Evolutionary conservation across 768 basidiomycete species (phyloP).

Genomic region (Leccinum barrowsii): DNA sequence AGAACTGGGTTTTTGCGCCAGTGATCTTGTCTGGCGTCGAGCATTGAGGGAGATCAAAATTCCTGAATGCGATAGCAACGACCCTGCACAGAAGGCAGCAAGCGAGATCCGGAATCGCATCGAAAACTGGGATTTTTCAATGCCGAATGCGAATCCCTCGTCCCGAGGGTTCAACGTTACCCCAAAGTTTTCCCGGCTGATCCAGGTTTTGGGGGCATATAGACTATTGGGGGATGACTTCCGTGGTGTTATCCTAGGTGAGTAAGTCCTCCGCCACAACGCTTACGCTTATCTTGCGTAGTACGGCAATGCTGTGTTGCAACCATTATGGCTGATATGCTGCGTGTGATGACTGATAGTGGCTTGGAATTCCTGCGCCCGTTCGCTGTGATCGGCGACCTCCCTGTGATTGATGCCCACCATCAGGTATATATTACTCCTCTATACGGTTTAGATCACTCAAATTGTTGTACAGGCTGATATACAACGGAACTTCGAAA

Average conservation of each 20-base stretch:
- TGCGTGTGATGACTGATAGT: conserved; percentile 48
- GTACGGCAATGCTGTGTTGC: conserved; percentile 55
- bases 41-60: conserved; percentile 38
- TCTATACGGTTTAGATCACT: conserved; percentile 1
- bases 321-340: conserved; percentile 53
- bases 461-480: conserved; percentile 37
- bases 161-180: conserved; percentile 66
- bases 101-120: conserved; percentile 38
- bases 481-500: conserved; percentile 45
- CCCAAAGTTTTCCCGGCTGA: conserved; percentile 59
- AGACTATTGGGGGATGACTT: conserved; percentile 53
- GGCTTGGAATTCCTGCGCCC: conserved; percentile 54
- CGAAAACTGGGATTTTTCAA: conserved; percentile 59
- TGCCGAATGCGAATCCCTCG: conserved; percentile 56
- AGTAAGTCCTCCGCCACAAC: conserved; percentile 33
- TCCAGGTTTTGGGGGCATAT: conserved; percentile 57
- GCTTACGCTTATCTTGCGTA: conserved; percentile 32
- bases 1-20: conserved; percentile 65
- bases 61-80: conserved; percentile 37
- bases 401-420: conserved; percentile 29
- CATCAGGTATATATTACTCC: conserved; percentile 30
- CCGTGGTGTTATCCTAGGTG: conserved; percentile 69
- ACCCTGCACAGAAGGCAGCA: conserved; percentile 22
- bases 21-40: conserved; percentile 67
- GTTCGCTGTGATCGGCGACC: conserved; percentile 41